phyloP scores from a whole-genome alignment of 129 eudicot genomes.

The Centaurea solstitialis region DNA sequence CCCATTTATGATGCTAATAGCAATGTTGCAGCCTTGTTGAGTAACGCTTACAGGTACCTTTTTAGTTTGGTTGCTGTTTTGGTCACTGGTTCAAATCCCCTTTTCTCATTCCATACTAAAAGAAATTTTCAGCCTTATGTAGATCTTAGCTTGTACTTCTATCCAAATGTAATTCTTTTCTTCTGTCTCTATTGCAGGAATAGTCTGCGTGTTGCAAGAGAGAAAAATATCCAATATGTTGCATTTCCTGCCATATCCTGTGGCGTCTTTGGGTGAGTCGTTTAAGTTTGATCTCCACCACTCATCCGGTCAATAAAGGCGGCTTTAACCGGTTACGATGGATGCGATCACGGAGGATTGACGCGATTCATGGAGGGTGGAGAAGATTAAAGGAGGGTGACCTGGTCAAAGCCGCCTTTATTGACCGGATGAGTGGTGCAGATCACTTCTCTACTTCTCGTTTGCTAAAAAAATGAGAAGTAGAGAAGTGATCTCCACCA shows the following conservation, averaged over 20 bases:
- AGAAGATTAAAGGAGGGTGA: no score
- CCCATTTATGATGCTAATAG: constrained; percentile 66
- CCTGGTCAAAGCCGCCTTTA: no score
- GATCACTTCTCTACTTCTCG: no score
- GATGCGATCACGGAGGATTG: no score
- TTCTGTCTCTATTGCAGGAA: constrained; percentile 56
- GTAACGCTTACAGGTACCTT: constrained; percentile 71
- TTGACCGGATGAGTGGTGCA: no score
- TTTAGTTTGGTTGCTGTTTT: background rate
- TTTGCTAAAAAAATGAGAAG: no score
- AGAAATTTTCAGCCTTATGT: background rate
- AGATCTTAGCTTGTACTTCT: background rate
- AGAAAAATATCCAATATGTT: constrained; percentile 73
- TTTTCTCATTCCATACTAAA: background rate
- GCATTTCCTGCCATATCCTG: constrained; percentile 97
- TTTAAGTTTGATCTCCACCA: no score
- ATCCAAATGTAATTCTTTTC: background rate
- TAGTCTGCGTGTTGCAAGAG: constrained; percentile 75
- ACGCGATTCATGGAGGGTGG: no score
- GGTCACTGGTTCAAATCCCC: background rate
- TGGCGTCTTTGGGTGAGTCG: constrained; percentile 73
- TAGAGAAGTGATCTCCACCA: no score
- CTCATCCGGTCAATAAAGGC: no score
- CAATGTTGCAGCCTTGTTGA: constrained; percentile 61
- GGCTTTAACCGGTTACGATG: no score